Conservation (phyloP, 495 filamentous ascomycete genomes). For the Neurospora sp. region DNA sequence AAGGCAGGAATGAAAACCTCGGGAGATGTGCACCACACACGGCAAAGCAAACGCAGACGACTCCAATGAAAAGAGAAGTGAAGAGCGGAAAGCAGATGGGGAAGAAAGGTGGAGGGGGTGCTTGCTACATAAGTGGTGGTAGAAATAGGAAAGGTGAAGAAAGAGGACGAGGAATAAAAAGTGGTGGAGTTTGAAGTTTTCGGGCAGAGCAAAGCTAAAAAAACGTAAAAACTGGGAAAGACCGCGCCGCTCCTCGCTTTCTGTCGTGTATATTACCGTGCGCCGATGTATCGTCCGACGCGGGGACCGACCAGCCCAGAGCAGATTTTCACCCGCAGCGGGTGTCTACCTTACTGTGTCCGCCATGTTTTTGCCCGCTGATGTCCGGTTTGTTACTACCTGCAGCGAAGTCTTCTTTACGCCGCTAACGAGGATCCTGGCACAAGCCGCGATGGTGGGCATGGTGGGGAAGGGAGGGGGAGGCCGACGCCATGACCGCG, state of each 20-base stretch:
- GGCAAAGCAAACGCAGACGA: not conserved
- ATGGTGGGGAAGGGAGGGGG: not conserved
- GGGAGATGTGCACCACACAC: not conserved
- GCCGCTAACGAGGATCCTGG: not conserved
- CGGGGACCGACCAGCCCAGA: not conserved
- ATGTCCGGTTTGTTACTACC: not conserved
- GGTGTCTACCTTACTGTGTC: not conserved
- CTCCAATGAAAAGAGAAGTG: not conserved
- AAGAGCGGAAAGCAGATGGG: not conserved
- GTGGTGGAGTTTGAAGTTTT: not conserved
- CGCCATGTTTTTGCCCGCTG: not conserved
- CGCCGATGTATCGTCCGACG: not conserved
- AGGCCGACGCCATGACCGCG: not conserved
- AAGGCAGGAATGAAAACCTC: not conserved
- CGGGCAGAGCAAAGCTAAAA: not conserved
- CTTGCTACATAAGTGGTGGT: not conserved
- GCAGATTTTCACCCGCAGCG: not conserved
- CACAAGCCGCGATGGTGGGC: not conserved
- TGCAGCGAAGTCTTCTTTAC: not conserved
- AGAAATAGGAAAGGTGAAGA: not conserved
- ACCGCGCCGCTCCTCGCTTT: not conserved
- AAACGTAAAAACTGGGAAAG: constrained; percentile 1
- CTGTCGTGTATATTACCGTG: not conserved
- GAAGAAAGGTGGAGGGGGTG: not conserved
- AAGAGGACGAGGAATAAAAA: not conserved